These are phyloP conservation scores for Torulaspora maleeae DNA, from an alignment of 805 yeast genomes.

Conservation along the genomic window DNA sequence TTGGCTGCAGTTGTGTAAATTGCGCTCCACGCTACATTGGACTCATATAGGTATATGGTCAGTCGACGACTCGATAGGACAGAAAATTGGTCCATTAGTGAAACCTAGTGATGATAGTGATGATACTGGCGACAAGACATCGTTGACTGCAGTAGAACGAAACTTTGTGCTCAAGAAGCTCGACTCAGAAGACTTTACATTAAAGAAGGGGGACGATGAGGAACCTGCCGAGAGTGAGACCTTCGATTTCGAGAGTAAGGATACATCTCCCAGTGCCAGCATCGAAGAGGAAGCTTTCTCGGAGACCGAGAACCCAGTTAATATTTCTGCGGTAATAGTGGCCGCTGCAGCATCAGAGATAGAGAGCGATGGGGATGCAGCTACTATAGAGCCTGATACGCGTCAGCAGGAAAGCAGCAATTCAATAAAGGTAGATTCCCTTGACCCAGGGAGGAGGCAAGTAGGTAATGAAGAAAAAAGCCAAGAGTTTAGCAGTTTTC, in stretches of 20 bases:
- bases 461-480: background rate
- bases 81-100: constrained; percentile 28
- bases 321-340: background rate
- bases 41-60: constrained; percentile 80
- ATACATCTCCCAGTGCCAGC: background rate
- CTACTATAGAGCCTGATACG: no score
- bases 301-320: background rate
- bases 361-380: background rate
- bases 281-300: background rate
- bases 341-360: background rate
- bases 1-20: constrained; percentile 60
- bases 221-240: constrained; percentile 12
- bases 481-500: background rate
- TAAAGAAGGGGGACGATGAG: constrained; percentile 10
- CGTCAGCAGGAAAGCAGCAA: no score
- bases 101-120: constrained; percentile 8
- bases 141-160: background rate
- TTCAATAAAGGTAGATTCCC: no score
- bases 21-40: constrained; percentile 77
- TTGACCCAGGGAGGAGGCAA: no score
- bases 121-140: background rate
- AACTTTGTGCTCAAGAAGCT: background rate
- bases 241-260: constrained; percentile 25
- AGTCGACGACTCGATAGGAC: constrained; percentile 31
- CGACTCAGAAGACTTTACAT: constrained; percentile 4